phyloP scores from a whole-genome alignment of 2,329 filamentous ascomycete species.

The Monosporascus sp. region DNA sequence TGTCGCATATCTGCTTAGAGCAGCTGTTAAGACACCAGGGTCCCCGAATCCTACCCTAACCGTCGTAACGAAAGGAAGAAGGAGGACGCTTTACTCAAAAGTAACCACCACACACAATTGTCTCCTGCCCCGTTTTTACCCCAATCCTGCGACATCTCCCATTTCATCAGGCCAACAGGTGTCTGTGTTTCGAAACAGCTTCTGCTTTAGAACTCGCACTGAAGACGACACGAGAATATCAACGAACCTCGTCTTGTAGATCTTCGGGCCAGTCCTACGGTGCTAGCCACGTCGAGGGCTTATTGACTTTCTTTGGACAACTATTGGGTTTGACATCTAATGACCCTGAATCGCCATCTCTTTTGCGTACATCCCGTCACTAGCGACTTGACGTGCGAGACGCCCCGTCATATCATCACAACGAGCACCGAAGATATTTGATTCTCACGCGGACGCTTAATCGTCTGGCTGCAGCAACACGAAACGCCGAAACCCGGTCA shows the following conservation, averaged over 20 bases:
- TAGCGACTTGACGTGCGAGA: neutral
- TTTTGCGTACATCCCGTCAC: neutral
- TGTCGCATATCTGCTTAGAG: no score
- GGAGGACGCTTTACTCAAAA: neutral
- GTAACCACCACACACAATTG: neutral
- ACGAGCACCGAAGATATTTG: neutral
- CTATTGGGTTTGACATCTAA: neutral
- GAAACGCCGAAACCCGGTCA: no score
- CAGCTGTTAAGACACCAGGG: neutral
- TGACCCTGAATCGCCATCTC: neutral
- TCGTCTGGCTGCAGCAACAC: no score
- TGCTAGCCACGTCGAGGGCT: neutral
- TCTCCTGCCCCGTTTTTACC: neutral
- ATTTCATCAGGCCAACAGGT: neutral
- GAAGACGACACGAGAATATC: neutral
- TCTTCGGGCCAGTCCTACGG: neutral
- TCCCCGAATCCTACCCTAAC: conserved; percentile 1
- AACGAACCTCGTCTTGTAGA: neutral
- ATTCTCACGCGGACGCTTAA: no score
- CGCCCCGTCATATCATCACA: neutral
- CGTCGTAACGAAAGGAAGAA: neutral
- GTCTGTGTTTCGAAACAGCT: neutral
- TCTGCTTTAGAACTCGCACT: neutral
- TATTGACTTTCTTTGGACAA: neutral
- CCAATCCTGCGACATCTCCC: neutral